Percentiles rank a stretch among this genome's conserved stretches.
Conservation (phyloP, 2,329 filamentous ascomycete species). For the Scytalidium lignicola region DNA sequence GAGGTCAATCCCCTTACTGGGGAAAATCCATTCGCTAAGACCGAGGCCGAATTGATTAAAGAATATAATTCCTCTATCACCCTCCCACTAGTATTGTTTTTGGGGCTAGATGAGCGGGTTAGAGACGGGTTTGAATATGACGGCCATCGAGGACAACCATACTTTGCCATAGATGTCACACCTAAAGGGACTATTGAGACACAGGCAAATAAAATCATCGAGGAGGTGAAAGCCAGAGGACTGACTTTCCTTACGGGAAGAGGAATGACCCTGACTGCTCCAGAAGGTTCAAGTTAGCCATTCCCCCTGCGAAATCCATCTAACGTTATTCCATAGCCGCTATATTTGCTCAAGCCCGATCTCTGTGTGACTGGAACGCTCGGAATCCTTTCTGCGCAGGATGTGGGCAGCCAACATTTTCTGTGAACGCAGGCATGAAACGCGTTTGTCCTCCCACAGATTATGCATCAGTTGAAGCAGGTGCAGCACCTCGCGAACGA, state of each 20-base stretch:
- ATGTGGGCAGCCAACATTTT: slow-evolving; percentile 79
- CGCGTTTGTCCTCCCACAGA: slow-evolving; percentile 72
- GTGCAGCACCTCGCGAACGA: slow-evolving; percentile 43
- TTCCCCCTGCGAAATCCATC: neutral
- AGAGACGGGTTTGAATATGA: slow-evolving; percentile 47
- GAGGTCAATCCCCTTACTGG: slow-evolving; percentile 70
- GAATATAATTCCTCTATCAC: slow-evolving; percentile 67
- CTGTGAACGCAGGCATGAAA: slow-evolving; percentile 75
- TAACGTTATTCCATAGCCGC: slow-evolving; percentile 55
- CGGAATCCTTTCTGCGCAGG: slow-evolving; percentile 89
- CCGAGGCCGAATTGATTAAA: slow-evolving; percentile 68
- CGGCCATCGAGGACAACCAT: slow-evolving; percentile 73
- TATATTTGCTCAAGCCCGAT: slow-evolving; percentile 83
- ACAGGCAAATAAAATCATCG: slow-evolving; percentile 55
- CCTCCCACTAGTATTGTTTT: slow-evolving; percentile 70
- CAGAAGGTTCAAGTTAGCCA: slow-evolving; percentile 37
- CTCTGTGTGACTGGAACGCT: slow-evolving; percentile 88
- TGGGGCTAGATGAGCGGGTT: slow-evolving; percentile 70
- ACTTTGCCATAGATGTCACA: slow-evolving; percentile 87
- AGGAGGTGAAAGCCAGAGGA: slow-evolving; percentile 54
- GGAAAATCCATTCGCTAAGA: slow-evolving; percentile 61
- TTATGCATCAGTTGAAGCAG: slow-evolving; percentile 33
- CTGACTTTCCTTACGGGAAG: slow-evolving; percentile 63
- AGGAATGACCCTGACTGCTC: slow-evolving; percentile 43
- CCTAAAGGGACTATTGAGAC: slow-evolving; percentile 60